Evolutionary conservation across 805 yeast genomes (phyloP), one percentile per base, ranked within the genome.

Genomic region (Starmerella potacharoeniae): DNA sequence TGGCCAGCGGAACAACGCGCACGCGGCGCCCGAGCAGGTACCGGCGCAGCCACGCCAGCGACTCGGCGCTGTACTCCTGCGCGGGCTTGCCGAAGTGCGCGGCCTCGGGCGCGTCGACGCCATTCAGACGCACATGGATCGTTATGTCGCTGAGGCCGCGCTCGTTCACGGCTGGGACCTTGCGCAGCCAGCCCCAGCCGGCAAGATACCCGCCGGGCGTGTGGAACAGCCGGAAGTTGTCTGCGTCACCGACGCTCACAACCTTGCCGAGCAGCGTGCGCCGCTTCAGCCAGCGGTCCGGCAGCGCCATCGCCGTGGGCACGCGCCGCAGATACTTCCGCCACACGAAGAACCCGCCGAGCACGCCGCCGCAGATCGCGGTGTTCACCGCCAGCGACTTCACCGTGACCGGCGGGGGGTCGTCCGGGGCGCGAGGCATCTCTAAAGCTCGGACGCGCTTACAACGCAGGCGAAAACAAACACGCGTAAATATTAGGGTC

Each of bases 101-200:
- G 44, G 95, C 73, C 66, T 93, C 98, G 1, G 98, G 98, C 0
- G 98, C 98, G 74, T 93, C 98, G 14, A 91, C 83, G 0, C 97
- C 98, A 69, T 93, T 85, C 22, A 93, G 71, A 49, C 98, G 75
- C 5, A 93, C 79, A 68, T 84, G 82, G 39, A 93, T 72, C 0
- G 98, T 93, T 60, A 82, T 74, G 57, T 78, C 78, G 58, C 80
- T 79, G 40, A 63, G 65, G 55, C 68, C 76, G 49, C 70, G 77
- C 63, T 54, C 67, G 63, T 77, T 77, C 6, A 76, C 69, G 10
- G 71, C 68, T 0, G 97, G 97, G 0, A 80, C 73, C 11, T 68
- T 61, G 36, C 98, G 72, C 29, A 86, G 65, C 95, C 95, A 86
- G 11, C 95, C 90, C 98, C 98, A 93, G 0, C 98, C 98, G 2